phyloP scores from a whole-genome alignment of 495 filamentous ascomycete species.

The Penicillium taxi region DNA sequence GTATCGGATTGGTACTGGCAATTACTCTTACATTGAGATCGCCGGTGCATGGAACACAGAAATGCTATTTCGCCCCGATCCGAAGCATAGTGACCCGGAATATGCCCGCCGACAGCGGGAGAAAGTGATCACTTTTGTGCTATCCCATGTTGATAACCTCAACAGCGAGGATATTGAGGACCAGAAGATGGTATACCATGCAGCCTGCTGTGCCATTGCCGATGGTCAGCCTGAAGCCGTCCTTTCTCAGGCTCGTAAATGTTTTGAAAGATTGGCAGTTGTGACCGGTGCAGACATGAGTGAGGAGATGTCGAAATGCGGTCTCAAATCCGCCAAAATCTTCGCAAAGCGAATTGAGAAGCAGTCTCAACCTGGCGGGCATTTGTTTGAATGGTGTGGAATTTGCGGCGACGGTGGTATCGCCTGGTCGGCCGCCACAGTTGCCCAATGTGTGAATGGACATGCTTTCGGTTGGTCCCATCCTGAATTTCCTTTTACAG shows the following conservation, averaged over 20 bases:
- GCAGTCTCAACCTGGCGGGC: conserved; percentile 14
- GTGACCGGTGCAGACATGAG: conserved; percentile 22
- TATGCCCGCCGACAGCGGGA: conserved; percentile 17
- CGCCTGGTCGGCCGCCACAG: conserved; percentile 25
- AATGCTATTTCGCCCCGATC: conserved; percentile 7
- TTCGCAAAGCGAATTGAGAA: conserved; percentile 20
- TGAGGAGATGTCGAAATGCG: conserved; percentile 29
- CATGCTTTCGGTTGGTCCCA: conserved; percentile 41
- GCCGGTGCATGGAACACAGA: conserved; percentile 9
- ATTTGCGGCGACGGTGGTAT: conserved; percentile 42
- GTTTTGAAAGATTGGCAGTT: conserved; percentile 21
- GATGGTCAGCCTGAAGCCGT: conserved; percentile 18
- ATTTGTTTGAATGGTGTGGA: conserved; percentile 39
- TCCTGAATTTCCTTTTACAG: conserved; percentile 1
- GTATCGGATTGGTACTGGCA: conserved; percentile 36
- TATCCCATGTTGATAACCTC: conserved; percentile 12
- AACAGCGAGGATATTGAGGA: conserved; percentile 11
- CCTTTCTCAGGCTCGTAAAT: conserved; percentile 20
- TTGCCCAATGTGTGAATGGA: conserved; percentile 39
- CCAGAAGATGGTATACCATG: conserved; percentile 30
- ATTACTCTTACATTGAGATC: conserved; percentile 33
- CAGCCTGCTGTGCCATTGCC: conserved; percentile 33
- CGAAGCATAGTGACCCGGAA: conserved; percentile 2
- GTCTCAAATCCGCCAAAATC: conserved; percentile 6
- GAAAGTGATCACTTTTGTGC: conserved; percentile 22